Evolutionary conservation across 75 land plant genomes (phyloP).

Genomic region (Adiantum capillusveneris): DNA sequence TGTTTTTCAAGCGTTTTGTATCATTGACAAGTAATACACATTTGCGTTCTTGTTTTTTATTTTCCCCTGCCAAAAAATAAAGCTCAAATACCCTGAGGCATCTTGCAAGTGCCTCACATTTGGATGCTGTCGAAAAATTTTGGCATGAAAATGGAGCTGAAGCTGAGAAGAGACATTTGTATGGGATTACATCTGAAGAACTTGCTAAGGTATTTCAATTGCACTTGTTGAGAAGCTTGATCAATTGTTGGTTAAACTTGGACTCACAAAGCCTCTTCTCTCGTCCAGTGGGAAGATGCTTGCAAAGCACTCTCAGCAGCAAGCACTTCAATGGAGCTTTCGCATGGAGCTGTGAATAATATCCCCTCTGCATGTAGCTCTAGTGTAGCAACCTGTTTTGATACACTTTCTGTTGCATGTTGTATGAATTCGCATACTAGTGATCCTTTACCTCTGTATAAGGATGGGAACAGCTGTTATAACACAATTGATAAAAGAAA

Average conservation of each 20-base stretch:
- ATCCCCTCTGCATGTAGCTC: constrained; percentile 55
- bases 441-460: constrained; percentile 77
- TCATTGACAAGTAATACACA: too few species aligned
- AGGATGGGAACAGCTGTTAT: constrained; percentile 35
- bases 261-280: not conserved
- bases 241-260: not conserved
- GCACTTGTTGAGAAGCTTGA: not conserved
- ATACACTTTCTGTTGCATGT: constrained; percentile 10
- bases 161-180: constrained; percentile 44
- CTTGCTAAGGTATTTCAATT: constrained; percentile 45
- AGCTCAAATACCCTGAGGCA: constrained; percentile 74
- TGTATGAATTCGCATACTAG: not conserved
- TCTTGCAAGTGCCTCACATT: constrained; percentile 64
- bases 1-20: too few species aligned
- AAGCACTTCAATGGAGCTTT: constrained; percentile 11
- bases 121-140: constrained; percentile 47
- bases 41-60: too few species aligned
- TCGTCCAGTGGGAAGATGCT: constrained; percentile 67
- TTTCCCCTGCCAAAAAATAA: not conserved
- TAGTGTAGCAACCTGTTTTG: constrained; percentile 26
- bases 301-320: constrained; percentile 34
- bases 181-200: constrained; percentile 43
- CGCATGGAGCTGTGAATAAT: constrained; percentile 44
- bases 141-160: constrained; percentile 70
- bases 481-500: not conserved